phyloP scores from a whole-genome alignment of 108 stramenopile genomes.

The Cyclotella kingstonii region DNA sequence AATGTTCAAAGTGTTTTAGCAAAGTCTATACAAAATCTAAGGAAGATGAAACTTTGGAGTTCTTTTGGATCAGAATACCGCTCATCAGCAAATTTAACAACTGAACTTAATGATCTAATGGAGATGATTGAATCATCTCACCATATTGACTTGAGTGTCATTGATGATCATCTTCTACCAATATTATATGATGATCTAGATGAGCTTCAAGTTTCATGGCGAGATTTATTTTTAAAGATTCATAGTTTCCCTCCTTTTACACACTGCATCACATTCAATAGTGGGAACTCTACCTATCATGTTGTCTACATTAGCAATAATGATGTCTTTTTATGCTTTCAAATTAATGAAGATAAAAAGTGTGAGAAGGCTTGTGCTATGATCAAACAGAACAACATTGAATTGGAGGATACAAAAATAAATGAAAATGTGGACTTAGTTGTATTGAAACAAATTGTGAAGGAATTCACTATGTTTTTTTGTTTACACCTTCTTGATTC shows the following conservation, averaged over 20 bases:
- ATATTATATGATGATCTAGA: conserved; percentile 20
- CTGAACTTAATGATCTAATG: conserved; percentile 1
- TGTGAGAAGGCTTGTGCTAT: background rate
- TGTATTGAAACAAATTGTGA: background rate
- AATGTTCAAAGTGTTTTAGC: conserved; percentile 16
- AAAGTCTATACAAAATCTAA: conserved; percentile 9
- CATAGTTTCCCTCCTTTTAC: conserved; percentile 16
- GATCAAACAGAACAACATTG: too few relatives aligned
- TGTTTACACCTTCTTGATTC: too few relatives aligned
- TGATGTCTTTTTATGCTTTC: conserved; percentile 7
- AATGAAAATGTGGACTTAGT: background rate
- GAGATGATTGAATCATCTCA: conserved; percentile 22
- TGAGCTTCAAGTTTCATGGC: conserved; percentile 32
- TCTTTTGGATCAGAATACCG: conserved; percentile 16
- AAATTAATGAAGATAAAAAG: background rate
- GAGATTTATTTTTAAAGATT: conserved; percentile 15
- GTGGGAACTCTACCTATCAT: background rate
- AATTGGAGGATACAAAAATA: too few relatives aligned
- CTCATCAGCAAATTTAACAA: background rate
- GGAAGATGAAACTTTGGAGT: conserved; percentile 35
- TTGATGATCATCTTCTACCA: conserved; percentile 18
- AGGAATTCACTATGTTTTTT: background rate
- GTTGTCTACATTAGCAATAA: conserved; percentile 8
- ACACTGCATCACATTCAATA: conserved; percentile 21
- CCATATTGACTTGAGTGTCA: conserved; percentile 14